Base-by-base conservation (phyloP, 345 rosid genomes). In the Corchorus capsularis region DNA sequence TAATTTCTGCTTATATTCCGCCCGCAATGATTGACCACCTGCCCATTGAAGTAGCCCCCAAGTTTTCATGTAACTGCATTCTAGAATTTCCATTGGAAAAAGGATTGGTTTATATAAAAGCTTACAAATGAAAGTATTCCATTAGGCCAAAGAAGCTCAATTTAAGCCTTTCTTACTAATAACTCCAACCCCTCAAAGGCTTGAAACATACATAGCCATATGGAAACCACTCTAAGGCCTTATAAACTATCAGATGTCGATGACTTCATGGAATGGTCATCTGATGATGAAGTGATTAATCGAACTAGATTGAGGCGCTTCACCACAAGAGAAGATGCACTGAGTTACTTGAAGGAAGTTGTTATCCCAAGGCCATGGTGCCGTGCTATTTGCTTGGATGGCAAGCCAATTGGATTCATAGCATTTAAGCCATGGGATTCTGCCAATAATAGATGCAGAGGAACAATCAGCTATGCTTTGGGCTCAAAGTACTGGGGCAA, bases 401-500 rank as follows among this genome's bases (percentile, higher is more conserved):
- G 61, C 81, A 74, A 49, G 77, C 74, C 83, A 5, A 64, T 83
- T 5, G 79, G 85, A 19, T 49, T 55, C 22, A 47, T 82, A 34
- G 77, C 73, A 0, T 72, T 69, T 37, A 73, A 82, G 6, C 65
- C 50, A n/a, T 62, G 62, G 13, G 68, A 62, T 54, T 72, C 77
- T 7, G 82, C 69, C 3, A 19, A 39, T 20, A 49, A 78, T 8
- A 27, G n/a, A 2, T 70, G 80, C 73, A 76, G 83, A 34, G 87
- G 83, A n/a, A 79, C 61, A 60, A 27, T 86, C 20, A 82, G 84
- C 17, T 82, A 86, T 54, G 74, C 60, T 13, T 37, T 84, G 77
- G 83, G 75, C 0, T 67, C 68, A 0, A 45, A 43, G 45, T 81
- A 83, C 19, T 87, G 86, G 85, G 86, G 86, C 5, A 79, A 74